A percentile compares a stretch with the other conserved stretches of the same genome.
Conservation (phyloP, 164 flowering plant species). For the Nymphaea colorata region DNA sequence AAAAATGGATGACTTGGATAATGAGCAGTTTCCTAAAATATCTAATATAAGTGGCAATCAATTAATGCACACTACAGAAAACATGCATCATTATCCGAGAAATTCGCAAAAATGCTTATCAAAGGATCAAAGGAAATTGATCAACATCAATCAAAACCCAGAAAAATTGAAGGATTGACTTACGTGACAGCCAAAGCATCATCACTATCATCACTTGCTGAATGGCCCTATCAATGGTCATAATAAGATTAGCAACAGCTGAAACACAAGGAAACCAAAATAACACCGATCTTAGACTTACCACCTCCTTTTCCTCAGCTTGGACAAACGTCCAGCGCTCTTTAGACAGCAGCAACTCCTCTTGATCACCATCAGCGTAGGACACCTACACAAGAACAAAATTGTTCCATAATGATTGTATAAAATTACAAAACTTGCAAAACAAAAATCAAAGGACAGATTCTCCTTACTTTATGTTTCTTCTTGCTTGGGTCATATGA, state of each 20-base stretch:
- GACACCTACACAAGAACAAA: slow-evolving; percentile 28
- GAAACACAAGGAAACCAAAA: not conserved
- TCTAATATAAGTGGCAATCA: too few relatives aligned
- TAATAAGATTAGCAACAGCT: not conserved
- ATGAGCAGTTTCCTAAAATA: too few relatives aligned
- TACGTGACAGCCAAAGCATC: not conserved
- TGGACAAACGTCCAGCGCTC: slow-evolving; percentile 41
- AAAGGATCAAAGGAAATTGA: too few relatives aligned
- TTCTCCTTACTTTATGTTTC: slow-evolving; percentile 51
- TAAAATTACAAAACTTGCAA: not conserved
- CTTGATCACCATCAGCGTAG: slow-evolving; percentile 73
- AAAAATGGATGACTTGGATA: too few relatives aligned
- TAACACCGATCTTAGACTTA: not conserved
- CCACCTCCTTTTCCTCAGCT: slow-evolving; percentile 6
- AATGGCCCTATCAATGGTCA: not conserved
- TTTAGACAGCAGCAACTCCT: slow-evolving; percentile 36
- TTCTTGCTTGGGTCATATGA: slow-evolving; percentile 38
- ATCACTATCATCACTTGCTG: not conserved
- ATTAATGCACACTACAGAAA: too few relatives aligned
- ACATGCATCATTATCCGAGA: too few relatives aligned
- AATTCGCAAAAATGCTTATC: too few relatives aligned
- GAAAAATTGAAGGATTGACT: not conserved
- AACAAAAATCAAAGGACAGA: too few relatives aligned
- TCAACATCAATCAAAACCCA: too few relatives aligned
- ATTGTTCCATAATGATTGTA: not conserved